phyloP scores from a whole-genome alignment of 495 filamentous ascomycete genomes.

The Hypoxylon subgilvum region DNA sequence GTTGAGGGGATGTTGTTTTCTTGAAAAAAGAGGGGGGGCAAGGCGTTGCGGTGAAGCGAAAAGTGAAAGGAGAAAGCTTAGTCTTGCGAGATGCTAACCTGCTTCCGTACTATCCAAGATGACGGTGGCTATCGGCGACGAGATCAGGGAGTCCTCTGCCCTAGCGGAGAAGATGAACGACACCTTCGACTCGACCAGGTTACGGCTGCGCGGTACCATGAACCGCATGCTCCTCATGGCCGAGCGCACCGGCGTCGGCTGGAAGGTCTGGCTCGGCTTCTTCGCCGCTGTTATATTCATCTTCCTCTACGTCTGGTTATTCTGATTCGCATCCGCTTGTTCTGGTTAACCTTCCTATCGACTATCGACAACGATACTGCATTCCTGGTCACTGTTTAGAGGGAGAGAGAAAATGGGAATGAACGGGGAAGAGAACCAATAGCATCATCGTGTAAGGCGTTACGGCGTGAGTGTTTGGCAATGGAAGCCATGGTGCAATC shows the following conservation, averaged over 20 bases:
- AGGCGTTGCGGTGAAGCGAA: not conserved
- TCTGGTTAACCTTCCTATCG: slow-evolving; percentile 1
- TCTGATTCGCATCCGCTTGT: slow-evolving; percentile 47
- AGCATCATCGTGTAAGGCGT: slow-evolving; percentile 2
- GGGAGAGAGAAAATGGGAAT: not conserved
- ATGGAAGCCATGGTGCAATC: not conserved
- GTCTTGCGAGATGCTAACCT: slow-evolving; percentile 8
- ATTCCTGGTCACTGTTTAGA: too few relatives aligned
- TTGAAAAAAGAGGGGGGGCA: not conserved
- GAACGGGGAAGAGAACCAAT: not conserved
- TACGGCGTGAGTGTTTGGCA: not conserved
- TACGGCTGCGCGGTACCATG: slow-evolving; percentile 88
- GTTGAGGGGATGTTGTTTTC: slow-evolving; percentile 9
- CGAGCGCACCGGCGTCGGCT: slow-evolving; percentile 87
- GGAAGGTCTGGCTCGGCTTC: slow-evolving; percentile 91
- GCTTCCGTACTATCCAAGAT: slow-evolving; percentile 54
- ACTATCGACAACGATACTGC: too few relatives aligned
- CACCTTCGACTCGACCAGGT: slow-evolving; percentile 81
- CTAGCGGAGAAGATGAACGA: slow-evolving; percentile 91
- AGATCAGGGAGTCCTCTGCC: slow-evolving; percentile 85
- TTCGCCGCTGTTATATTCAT: slow-evolving; percentile 78
- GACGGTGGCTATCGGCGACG: slow-evolving; percentile 89
- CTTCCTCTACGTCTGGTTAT: slow-evolving; percentile 93
- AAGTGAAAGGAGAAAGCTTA: not conserved
- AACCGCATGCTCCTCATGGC: slow-evolving; percentile 97